Base-by-base conservation (phyloP, 148 eudicot genomes). In the Suaeda aralocaspica region DNA sequence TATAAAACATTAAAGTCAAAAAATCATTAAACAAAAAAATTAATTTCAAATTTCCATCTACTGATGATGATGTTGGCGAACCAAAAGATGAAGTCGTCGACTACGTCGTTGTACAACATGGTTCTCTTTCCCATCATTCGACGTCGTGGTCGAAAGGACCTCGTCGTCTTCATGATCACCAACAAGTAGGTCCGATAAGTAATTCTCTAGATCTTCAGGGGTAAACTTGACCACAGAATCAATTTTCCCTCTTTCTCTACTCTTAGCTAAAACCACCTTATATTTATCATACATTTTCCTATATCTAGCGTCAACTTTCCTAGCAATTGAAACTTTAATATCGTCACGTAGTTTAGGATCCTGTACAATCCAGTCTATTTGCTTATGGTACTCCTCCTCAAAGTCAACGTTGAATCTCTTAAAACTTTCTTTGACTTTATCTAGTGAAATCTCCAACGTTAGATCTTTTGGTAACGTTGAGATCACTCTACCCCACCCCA, bases 191-290 rank as follows among this genome's bases (percentile, higher is more conserved):
- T 83, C 95, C 24, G 85, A 85, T 70, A 91, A 69, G 78, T 84
- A 89, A 83, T 87, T 87, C 19, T 81, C 83, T 71, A 94, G 69
- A 83, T 94, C 90, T 41, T 86, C 89, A 6, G 96, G 98, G 65
- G 88, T 84, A 74, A 77, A 87, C 71, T 85, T 82, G 67, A 87
- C 81, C 5, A 79, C 72, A 0, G 82, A 45, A 65, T 82, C 85
- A 22, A 51, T 48, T 5, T 62, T 63, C 0, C 73, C 77, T 19
- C 72, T 71, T 72, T 80, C 78, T 53, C 79, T 56, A 58, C 64
- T 29, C 74, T 78, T 78, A 0, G 59, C 72, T 72, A 83, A 46
- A 63, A 34, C 53, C 4, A 19, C 34, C 48, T 55, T 63, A 11
- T 84, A 77, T 31, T 64, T 80, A 26, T 79, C 66, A 51, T 89